These are phyloP conservation scores for Fusarium sp. DNA, from an alignment of 2,329 filamentous ascomycete genomes.

Conservation along the genomic window DNA sequence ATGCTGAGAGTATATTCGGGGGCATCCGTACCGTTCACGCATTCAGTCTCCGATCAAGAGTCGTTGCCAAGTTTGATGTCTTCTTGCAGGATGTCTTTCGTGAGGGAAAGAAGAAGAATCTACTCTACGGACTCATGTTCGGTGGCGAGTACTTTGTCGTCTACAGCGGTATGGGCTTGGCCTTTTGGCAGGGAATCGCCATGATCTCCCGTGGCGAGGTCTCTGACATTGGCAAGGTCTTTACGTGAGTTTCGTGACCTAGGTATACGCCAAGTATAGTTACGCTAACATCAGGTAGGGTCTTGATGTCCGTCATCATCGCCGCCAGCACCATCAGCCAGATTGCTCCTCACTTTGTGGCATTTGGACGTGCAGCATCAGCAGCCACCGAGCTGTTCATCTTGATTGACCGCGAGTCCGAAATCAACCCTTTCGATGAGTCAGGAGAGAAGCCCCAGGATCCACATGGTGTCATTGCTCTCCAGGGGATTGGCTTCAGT, in stretches of 20 bases:
- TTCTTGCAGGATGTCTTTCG: conserved; percentile 48
- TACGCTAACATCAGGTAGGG: conserved; percentile 44
- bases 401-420: conserved; percentile 50
- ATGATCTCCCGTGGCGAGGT: conserved; percentile 52
- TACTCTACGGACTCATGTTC: background rate
- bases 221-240: conserved; percentile 43
- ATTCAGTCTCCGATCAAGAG: conserved; percentile 51
- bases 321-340: conserved; percentile 48
- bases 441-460: conserved; percentile 43
- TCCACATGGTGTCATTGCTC: conserved; percentile 46
- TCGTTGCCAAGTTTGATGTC: conserved; percentile 50
- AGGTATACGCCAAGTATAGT: background rate
- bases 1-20: conserved; percentile 48
- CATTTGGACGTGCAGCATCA: conserved; percentile 49
- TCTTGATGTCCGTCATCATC: conserved; percentile 52
- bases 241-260: background rate
- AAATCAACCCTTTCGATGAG: conserved; percentile 49
- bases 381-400: conserved; percentile 38
- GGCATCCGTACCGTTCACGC: conserved; percentile 54
- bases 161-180: conserved; percentile 52
- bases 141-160: conserved; percentile 43
- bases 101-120: conserved; percentile 2
- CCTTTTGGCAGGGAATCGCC: conserved; percentile 56
- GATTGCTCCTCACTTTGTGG: conserved; percentile 49
- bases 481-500: conserved; percentile 53